Evolutionary conservation across 2,329 filamentous ascomycete species (phyloP).

Genomic region (Bipolaris bicolor): DNA sequence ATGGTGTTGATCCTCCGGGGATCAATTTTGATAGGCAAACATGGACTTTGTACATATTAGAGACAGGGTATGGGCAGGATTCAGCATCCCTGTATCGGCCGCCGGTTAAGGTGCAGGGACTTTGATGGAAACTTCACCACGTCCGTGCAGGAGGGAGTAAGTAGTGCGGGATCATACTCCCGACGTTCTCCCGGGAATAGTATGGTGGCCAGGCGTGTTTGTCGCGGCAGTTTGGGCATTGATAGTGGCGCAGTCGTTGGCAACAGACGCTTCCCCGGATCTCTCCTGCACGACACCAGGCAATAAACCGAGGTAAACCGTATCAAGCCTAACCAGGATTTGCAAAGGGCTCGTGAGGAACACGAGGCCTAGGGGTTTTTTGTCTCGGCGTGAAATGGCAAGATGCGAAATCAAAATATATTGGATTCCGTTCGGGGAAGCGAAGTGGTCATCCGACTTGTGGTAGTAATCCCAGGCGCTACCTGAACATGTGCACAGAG

Average conservation of each 20-base stretch:
- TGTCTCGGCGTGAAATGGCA: not conserved
- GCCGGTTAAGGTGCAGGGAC: conserved; percentile 3
- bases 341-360: not conserved
- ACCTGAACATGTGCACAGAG: not conserved
- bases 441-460: not conserved
- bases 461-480: not conserved
- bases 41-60: not conserved
- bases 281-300: not conserved
- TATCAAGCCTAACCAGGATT: not conserved
- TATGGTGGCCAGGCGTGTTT: not conserved
- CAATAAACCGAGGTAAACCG: not conserved
- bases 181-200: not conserved
- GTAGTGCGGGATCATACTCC: not conserved
- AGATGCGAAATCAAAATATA: not conserved
- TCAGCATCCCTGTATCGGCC: not conserved
- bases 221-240: not conserved
- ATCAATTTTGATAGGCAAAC: not conserved
- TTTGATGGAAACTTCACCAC: not conserved
- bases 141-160: not conserved
- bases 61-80: not conserved
- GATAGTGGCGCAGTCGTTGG: not conserved
- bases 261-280: not conserved
- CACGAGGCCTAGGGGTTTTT: not conserved
- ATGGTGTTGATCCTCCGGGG: not conserved
- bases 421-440: not conserved